These are phyloP conservation scores for Thymus mandschuricus DNA, from an alignment of 257 asterid genomes.

Conservation along the genomic window DNA sequence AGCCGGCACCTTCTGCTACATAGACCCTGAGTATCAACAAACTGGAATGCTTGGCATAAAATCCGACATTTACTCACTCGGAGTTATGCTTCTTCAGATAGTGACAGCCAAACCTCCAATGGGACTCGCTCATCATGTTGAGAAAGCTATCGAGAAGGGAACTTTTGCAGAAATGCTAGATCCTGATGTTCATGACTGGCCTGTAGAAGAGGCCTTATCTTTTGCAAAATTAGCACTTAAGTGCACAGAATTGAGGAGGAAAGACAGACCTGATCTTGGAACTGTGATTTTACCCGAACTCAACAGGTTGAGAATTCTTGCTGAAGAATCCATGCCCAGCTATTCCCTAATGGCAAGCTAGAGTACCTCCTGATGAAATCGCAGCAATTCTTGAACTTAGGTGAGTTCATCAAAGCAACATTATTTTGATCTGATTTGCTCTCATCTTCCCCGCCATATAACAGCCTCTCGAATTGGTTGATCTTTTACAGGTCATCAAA, in stretches of 20 bases:
- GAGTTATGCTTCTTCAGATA: conserved; percentile 83
- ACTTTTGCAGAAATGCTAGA: conserved; percentile 76
- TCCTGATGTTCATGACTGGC: conserved; percentile 80
- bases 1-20: conserved; percentile 95
- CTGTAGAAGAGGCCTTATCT: conserved; percentile 63
- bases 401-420: conserved; percentile 38
- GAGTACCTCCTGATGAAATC: conserved; percentile 28
- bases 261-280: conserved; percentile 85
- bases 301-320: conserved; percentile 60
- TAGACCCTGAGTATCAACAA: conserved; percentile 92
- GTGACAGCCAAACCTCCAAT: conserved; percentile 84
- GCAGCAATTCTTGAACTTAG: conserved; percentile 42
- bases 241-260: conserved; percentile 78
- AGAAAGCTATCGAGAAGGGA: conserved; percentile 79
- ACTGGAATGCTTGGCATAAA: conserved; percentile 90
- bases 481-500: conserved; percentile 38
- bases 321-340: conserved; percentile 63
- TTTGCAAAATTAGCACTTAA: conserved; percentile 76
- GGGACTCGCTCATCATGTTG: conserved; percentile 87
- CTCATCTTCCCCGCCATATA: neutral
- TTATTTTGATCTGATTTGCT: neutral
- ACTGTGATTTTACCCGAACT: conserved; percentile 68
- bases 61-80: conserved; percentile 85
- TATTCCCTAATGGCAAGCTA: conserved; percentile 29
- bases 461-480: neutral